Percentiles rank a stretch among this genome's conserved stretches.
These are phyloP conservation scores for Raffaelea ambrosiae DNA, from an alignment of 2,329 filamentous ascomycete genomes.

Conservation along the genomic window DNA sequence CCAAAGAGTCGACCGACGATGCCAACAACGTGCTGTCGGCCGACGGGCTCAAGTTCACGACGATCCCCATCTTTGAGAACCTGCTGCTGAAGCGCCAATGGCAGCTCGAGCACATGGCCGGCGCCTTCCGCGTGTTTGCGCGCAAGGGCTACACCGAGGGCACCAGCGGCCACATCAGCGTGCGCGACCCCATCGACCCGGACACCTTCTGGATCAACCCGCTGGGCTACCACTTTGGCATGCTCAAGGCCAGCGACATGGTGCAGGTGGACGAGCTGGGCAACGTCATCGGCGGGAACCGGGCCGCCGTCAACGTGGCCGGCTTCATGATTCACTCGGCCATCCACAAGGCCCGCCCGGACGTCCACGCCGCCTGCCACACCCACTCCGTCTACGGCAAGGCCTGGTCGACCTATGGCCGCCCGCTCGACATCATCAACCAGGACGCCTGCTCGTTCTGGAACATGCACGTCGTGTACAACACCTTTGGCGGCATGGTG, in stretches of 20 bases:
- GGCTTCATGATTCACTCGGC: constrained; percentile 63
- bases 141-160: constrained; percentile 52
- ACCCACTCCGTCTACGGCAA: constrained; percentile 57
- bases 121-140: constrained; percentile 52
- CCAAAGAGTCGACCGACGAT: too few species aligned
- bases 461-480: constrained; percentile 56
- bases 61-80: not conserved
- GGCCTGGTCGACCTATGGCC: constrained; percentile 57
- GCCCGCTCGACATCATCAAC: constrained; percentile 59
- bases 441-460: constrained; percentile 59
- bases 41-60: not conserved
- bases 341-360: constrained; percentile 54
- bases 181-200: constrained; percentile 21
- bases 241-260: constrained; percentile 54
- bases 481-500: constrained; percentile 41
- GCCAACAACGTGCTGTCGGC: not conserved
- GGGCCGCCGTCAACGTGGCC: constrained; percentile 52
- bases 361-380: constrained; percentile 61
- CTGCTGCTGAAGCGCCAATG: not conserved
- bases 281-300: constrained; percentile 15
- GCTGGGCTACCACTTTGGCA: constrained; percentile 47
- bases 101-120: constrained; percentile 37
- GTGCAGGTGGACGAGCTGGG: constrained; percentile 46
- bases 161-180: constrained; percentile 51
- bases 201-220: constrained; percentile 14